Conservation (phyloP, 176 grass and related monocot genomes). For the Thalia dealbata region DNA sequence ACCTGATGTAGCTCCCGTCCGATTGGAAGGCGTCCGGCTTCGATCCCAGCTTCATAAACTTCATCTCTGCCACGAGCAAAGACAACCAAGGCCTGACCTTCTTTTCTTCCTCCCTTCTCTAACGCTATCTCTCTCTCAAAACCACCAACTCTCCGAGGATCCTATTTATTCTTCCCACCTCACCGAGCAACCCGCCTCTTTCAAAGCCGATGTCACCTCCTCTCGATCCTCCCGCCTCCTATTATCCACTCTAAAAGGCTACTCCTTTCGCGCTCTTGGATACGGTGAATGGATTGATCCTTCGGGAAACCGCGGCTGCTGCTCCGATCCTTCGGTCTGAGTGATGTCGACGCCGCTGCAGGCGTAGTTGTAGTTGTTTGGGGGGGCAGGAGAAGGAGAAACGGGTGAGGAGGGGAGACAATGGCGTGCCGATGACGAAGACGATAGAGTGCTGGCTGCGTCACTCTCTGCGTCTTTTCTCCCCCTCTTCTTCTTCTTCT, state of each 20-base stretch:
- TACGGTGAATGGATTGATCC: background rate
- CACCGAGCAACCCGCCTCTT: constrained; percentile 13
- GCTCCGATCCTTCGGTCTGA: background rate
- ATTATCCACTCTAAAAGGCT: background rate
- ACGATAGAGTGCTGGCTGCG: background rate
- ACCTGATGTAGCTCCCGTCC: constrained; percentile 70
- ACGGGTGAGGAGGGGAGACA: background rate
- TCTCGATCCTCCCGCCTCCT: constrained; percentile 3
- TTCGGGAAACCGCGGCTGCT: background rate
- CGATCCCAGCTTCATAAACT: constrained; percentile 99
- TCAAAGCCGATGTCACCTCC: background rate
- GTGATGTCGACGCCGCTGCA: background rate
- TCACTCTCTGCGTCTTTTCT: background rate
- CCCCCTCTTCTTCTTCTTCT: background rate
- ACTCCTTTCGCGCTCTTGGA: background rate
- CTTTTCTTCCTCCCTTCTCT: constrained; percentile 13
- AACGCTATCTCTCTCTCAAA: constrained; percentile 18
- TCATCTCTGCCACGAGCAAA: constrained; percentile 36
- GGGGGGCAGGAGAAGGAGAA: background rate
- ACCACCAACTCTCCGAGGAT: background rate
- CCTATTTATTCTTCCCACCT: constrained; percentile 11
- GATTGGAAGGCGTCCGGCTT: constrained; percentile 91
- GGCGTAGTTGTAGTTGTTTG: background rate
- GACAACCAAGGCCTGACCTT: background rate
- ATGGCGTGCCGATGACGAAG: background rate